A percentile compares a stretch with the other conserved stretches of the same genome.
phyloP scores from a whole-genome alignment of 805 yeast genomes.

The Blastobotrys terrestris region DNA sequence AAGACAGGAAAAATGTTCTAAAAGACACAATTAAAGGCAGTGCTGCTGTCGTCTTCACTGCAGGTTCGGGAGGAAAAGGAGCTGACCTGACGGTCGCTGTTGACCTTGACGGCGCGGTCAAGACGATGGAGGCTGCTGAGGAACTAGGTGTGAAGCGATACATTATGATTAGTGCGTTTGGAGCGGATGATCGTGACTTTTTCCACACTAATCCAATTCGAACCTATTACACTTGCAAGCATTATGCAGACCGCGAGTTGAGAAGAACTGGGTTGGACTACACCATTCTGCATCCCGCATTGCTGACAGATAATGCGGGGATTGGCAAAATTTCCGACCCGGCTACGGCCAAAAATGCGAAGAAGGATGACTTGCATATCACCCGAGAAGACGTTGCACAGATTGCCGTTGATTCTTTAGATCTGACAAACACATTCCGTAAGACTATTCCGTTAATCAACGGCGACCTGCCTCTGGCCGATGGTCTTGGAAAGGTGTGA shows the following conservation, averaged over 20 bases:
- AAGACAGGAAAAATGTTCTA: background rate
- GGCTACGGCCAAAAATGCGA: slow-evolving; percentile 12
- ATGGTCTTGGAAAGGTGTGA: slow-evolving; percentile 8
- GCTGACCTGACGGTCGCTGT: slow-evolving; percentile 41
- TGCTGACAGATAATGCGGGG: slow-evolving; percentile 35
- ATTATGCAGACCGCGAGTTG: slow-evolving; percentile 48
- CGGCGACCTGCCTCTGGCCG: slow-evolving; percentile 35
- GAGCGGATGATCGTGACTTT: slow-evolving; percentile 45
- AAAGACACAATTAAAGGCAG: slow-evolving; percentile 36
- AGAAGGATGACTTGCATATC: slow-evolving; percentile 28
- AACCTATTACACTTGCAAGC: slow-evolving; percentile 54
- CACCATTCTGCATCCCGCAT: slow-evolving; percentile 54
- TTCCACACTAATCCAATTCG: slow-evolving; percentile 38
- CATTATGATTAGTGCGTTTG: slow-evolving; percentile 50
- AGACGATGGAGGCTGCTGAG: slow-evolving; percentile 49
- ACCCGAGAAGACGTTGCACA: slow-evolving; percentile 53
- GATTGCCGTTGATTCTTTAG: slow-evolving; percentile 31
- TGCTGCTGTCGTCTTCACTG: slow-evolving; percentile 54
- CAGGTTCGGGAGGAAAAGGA: slow-evolving; percentile 58
- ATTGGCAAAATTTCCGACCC: slow-evolving; percentile 41
- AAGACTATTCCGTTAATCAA: slow-evolving; percentile 41
- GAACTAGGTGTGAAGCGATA: slow-evolving; percentile 40
- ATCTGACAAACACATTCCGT: slow-evolving; percentile 32
- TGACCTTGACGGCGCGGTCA: slow-evolving; percentile 59
- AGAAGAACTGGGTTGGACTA: slow-evolving; percentile 40